phyloP scores from a whole-genome alignment of 495 filamentous ascomycete species.

The Penicillium argentinense region DNA sequence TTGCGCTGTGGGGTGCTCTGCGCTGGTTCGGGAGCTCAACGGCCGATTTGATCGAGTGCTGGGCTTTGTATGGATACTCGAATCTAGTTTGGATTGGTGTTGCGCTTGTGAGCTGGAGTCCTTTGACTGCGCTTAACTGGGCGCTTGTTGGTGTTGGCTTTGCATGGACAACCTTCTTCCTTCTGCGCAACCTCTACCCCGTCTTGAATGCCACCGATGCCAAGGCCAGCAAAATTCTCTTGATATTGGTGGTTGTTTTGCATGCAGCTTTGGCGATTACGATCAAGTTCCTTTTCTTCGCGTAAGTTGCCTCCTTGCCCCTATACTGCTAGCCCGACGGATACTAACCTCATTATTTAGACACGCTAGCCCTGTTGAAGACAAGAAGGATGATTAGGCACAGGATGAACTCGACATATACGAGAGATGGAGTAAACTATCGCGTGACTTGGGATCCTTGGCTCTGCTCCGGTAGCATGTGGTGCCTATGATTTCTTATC shows the following conservation, averaged over 20 bases:
- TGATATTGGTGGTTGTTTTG: constrained; percentile 78
- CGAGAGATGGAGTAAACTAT: not conserved
- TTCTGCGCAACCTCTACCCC: constrained; percentile 90
- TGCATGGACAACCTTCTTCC: constrained; percentile 78
- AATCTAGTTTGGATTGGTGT: constrained; percentile 97
- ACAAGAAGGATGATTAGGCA: constrained; percentile 44
- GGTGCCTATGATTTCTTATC: constrained; percentile 10
- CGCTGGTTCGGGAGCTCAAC: constrained; percentile 94
- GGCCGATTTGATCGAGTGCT: constrained; percentile 77
- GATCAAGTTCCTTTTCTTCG: constrained; percentile 97
- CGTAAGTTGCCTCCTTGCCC: constrained; percentile 44
- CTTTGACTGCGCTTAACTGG: constrained; percentile 82
- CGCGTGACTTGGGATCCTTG: constrained; percentile 3
- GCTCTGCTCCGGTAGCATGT: constrained; percentile 28
- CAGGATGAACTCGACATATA: constrained; percentile 12
- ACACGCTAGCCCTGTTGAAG: constrained; percentile 64
- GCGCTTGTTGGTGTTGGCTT: constrained; percentile 91
- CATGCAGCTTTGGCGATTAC: constrained; percentile 87
- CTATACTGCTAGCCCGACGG: not conserved
- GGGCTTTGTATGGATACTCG: constrained; percentile 90
- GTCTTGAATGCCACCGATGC: constrained; percentile 89
- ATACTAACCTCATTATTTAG: constrained; percentile 31
- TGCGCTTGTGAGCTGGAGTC: constrained; percentile 86
- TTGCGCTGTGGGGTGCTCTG: constrained; percentile 82
- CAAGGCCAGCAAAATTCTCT: constrained; percentile 83